Evolutionary conservation across 2,329 filamentous ascomycete genomes (phyloP), one percentile per base, ranked within the genome.

Genomic region (Aspergillus awamori): DNA sequence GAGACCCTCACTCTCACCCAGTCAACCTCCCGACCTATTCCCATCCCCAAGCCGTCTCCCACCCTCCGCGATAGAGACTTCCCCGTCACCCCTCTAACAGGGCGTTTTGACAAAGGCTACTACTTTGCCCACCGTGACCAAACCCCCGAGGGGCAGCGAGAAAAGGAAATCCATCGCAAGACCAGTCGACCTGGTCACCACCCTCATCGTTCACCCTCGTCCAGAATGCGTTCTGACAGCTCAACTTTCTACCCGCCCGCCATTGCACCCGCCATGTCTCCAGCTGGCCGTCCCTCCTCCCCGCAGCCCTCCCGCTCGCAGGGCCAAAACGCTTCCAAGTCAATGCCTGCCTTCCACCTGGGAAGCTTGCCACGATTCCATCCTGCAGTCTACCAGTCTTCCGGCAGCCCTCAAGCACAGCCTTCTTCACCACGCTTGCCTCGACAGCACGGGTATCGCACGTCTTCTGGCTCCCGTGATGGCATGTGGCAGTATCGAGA

Each of bases 351-450:
- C 26, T 74, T 79, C 67, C 72, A 78, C 51, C 74, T 81, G 11
- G 73, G 72, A 48, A 77, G 66, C 51, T 70, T 81, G 17, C 79
- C 79, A n/a, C 75, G 79, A 28, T 81, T 79, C 64, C 79, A 81
- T 65, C 79, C 80, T 1, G 75, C 78, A 8, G 76, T 79, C 59
- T 81, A 80, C 61, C 77, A 76, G 56, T 69, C 76, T 5, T 62
- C 67, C 8, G 64, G 64, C 45, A 67, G 59, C 53, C 62, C 69
- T 8, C 68, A 70, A 55, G 61, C 59, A 13, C 76, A 74, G 60
- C 75, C 71, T n/a, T 65, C 68, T 4, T 74, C 66, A 22, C 76
- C 70, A 48, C 75, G 64, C n/a, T 74, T 74, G 64, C 65, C 67
- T 48, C 72, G 69, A 45, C 73, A 74, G 26, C 65, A 68, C 30